Conservation (phyloP, 306 rosid species). For the Castanea mollissima region DNA sequence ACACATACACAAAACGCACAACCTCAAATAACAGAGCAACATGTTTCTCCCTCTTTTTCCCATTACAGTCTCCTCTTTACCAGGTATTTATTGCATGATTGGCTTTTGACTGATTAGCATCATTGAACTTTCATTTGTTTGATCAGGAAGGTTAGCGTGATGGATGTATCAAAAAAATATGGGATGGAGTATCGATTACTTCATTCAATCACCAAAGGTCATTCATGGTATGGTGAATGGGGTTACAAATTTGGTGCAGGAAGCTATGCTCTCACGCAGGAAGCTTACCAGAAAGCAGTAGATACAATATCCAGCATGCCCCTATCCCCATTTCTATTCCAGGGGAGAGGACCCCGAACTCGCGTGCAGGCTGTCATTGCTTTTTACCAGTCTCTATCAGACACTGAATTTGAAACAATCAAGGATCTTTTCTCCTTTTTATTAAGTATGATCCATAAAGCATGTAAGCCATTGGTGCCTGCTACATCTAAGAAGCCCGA, state of each 20-base stretch:
- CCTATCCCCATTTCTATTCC: constrained; percentile 42
- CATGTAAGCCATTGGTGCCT: constrained; percentile 14
- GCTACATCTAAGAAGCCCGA: constrained; percentile 17
- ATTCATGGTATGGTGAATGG: constrained; percentile 77
- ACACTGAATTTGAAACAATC: constrained; percentile 39
- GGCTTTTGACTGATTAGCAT: not conserved
- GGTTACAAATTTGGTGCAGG: constrained; percentile 71
- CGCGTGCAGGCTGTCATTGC: constrained; percentile 51
- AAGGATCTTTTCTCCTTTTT: constrained; percentile 60
- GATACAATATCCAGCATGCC: constrained; percentile 38
- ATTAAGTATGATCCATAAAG: constrained; percentile 25
- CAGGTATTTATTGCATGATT: not conserved
- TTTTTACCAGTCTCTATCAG: constrained; percentile 55
- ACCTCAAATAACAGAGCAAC: too few species aligned
- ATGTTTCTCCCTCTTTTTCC: not conserved
- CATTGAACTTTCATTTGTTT: not conserved
- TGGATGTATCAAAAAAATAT: constrained; percentile 71
- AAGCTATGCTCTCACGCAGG: constrained; percentile 63
- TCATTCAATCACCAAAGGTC: constrained; percentile 50
- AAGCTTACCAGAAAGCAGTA: constrained; percentile 51
- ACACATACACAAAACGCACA: too few species aligned
- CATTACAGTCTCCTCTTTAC: not conserved
- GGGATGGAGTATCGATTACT: constrained; percentile 63
- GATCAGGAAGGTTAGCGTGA: constrained; percentile 67
- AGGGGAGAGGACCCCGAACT: constrained; percentile 35